Evolutionary conservation across 2,329 filamentous ascomycete species (phyloP).

Genomic region (Cladosporium halotolerans): DNA sequence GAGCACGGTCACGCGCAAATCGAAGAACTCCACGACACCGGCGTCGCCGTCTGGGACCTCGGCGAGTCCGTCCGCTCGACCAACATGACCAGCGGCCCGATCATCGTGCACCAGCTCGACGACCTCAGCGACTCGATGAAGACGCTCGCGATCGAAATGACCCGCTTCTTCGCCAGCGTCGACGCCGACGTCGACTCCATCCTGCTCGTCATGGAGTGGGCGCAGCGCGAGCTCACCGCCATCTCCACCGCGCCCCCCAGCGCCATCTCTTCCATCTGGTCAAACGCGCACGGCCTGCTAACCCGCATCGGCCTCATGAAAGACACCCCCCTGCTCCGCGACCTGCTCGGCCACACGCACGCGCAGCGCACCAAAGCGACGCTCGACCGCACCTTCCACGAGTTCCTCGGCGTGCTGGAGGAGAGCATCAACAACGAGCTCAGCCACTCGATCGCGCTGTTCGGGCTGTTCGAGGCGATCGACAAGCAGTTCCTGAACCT

Average conservation of each 20-base stretch:
- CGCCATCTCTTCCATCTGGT: slow-evolving; percentile 66
- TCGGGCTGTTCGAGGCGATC: slow-evolving; percentile 84
- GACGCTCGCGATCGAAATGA: slow-evolving; percentile 75
- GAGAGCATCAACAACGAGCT: slow-evolving; percentile 83
- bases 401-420: slow-evolving; percentile 81
- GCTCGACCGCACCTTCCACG: slow-evolving; percentile 78
- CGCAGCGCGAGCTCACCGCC: slow-evolving; percentile 72
- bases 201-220: slow-evolving; percentile 94
- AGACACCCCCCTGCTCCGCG: slow-evolving; percentile 49
- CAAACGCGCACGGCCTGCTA: slow-evolving; percentile 75
- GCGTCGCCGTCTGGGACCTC: slow-evolving; percentile 89
- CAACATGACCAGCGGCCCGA: slow-evolving; percentile 82
- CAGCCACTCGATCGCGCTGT: slow-evolving; percentile 70
- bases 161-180: slow-evolving; percentile 86
- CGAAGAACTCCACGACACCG: slow-evolving; percentile 80
- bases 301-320: slow-evolving; percentile 48
- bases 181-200: slow-evolving; percentile 91
- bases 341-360: slow-evolving; percentile 71
- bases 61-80: slow-evolving; percentile 82
- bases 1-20: slow-evolving; percentile 84
- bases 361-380: slow-evolving; percentile 75
- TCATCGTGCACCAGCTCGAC: slow-evolving; percentile 81
- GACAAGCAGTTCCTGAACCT: slow-evolving; percentile 87
- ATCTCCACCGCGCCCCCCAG: slow-evolving; percentile 57
- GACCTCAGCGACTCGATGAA: slow-evolving; percentile 80